These are phyloP conservation scores for Phaeophleospora eucalypticola DNA, from an alignment of 2,329 filamentous ascomycete genomes.

Conservation along the genomic window DNA sequence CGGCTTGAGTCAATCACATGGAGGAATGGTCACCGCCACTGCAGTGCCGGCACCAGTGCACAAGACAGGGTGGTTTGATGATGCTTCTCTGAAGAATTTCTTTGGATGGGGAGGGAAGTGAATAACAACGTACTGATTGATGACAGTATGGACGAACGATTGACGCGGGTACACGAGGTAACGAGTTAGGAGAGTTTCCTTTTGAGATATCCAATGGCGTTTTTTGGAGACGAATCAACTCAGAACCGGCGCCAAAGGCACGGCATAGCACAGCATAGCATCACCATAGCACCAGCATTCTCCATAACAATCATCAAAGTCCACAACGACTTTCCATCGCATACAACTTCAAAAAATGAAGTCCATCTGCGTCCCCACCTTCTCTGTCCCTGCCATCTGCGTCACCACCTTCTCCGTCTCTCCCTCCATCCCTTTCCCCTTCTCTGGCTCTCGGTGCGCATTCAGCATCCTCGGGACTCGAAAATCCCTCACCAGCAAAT, in stretches of 20 bases:
- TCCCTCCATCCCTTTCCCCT: too few relatives aligned
- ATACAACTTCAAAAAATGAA: too few relatives aligned
- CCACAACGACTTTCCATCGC: neutral
- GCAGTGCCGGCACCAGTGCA: constrained; percentile 12
- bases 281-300: too few relatives aligned
- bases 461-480: too few relatives aligned
- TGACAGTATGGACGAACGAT: neutral
- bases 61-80: constrained; percentile 2
- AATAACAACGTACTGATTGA: too few relatives aligned
- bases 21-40: constrained; percentile 10
- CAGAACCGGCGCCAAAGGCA: neutral
- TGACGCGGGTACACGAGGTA: neutral
- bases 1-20: constrained; percentile 13
- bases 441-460: too few relatives aligned
- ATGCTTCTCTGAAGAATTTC: neutral
- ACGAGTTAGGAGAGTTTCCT: neutral
- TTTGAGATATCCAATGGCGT: neutral
- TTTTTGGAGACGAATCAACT: neutral
- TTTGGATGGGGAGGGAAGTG: constrained; percentile 4
- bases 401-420: too few relatives aligned
- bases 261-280: neutral
- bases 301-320: neutral
- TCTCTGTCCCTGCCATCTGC: too few relatives aligned
- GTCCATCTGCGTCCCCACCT: too few relatives aligned
- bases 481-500: too few relatives aligned